Evolutionary conservation across 2,329 filamentous ascomycete genomes (phyloP).

Genomic region (Microdochium bolleyi): DNA sequence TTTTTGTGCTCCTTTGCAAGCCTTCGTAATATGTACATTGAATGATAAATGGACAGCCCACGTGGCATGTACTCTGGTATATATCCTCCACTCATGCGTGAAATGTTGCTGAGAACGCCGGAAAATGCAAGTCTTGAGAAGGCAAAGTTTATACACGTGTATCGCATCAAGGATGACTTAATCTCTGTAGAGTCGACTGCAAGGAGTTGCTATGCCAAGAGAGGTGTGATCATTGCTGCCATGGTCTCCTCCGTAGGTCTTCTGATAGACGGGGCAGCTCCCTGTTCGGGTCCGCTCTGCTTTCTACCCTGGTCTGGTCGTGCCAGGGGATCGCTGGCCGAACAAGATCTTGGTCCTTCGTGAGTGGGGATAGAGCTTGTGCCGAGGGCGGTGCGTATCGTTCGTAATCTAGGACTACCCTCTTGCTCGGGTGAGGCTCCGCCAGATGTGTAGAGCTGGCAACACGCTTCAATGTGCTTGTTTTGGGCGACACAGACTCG

Average conservation of each 20-base stretch:
- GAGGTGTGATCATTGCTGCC: neutral
- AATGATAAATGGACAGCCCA: neutral
- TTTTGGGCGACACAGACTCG: constrained; percentile 39
- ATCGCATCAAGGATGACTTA: too few species aligned
- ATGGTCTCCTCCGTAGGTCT: neutral
- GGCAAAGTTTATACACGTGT: neutral
- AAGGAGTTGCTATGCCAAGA: too few species aligned
- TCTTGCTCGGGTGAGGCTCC: neutral
- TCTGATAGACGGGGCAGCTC: neutral
- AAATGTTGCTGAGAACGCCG: neutral
- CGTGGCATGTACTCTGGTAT: neutral
- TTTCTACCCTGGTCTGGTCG: neutral
- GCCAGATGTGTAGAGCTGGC: neutral
- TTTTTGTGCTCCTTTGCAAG: neutral
- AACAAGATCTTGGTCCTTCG: neutral
- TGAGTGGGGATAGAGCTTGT: neutral
- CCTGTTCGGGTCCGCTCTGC: neutral
- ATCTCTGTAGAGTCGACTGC: too few species aligned
- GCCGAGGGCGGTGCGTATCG: neutral
- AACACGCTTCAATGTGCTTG: constrained; percentile 15
- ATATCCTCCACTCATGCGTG: neutral
- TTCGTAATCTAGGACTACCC: neutral
- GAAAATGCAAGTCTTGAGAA: neutral
- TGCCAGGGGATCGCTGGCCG: neutral
- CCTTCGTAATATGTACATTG: neutral